These are phyloP conservation scores for Fusarium veterinarium DNA, from an alignment of 2,329 filamentous ascomycete genomes.

Conservation along the genomic window DNA sequence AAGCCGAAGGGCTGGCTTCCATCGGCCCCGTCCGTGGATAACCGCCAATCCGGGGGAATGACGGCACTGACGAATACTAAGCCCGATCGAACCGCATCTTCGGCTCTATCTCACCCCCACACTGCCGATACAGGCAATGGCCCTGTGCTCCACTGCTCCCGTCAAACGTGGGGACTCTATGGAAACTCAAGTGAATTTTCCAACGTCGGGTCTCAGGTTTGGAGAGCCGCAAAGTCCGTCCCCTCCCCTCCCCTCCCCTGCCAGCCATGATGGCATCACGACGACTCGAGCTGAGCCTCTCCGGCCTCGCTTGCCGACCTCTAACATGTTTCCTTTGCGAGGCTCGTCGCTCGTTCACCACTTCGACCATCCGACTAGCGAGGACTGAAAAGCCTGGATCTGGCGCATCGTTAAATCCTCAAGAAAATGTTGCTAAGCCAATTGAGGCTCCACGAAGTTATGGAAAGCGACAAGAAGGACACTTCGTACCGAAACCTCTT, in stretches of 20 bases:
- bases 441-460: constrained; percentile 70
- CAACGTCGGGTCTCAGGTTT: constrained; percentile 14
- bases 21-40: constrained; percentile 52
- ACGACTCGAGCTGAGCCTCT: constrained; percentile 47
- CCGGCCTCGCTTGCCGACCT: constrained; percentile 47
- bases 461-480: constrained; percentile 62
- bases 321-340: constrained; percentile 63
- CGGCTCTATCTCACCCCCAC: constrained; percentile 35
- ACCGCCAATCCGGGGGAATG: constrained; percentile 50
- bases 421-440: constrained; percentile 56
- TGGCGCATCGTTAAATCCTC: constrained; percentile 52
- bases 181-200: constrained; percentile 34
- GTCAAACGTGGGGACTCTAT: constrained; percentile 19
- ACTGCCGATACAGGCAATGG: constrained; percentile 30
- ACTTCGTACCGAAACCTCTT: constrained; percentile 70
- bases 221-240: constrained; percentile 21
- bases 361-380: constrained; percentile 52
- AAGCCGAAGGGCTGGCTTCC: constrained; percentile 50
- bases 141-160: constrained; percentile 33
- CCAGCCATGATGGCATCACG: constrained; percentile 48
- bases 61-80: constrained; percentile 35
- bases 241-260: constrained; percentile 3
- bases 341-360: constrained; percentile 61
- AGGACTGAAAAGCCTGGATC: constrained; percentile 50
- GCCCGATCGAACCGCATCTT: constrained; percentile 36